Evolutionary conservation across 148 eudicot genomes (phyloP), one percentile per base, ranked within the genome.

Genomic region (Diospyros lotus): DNA sequence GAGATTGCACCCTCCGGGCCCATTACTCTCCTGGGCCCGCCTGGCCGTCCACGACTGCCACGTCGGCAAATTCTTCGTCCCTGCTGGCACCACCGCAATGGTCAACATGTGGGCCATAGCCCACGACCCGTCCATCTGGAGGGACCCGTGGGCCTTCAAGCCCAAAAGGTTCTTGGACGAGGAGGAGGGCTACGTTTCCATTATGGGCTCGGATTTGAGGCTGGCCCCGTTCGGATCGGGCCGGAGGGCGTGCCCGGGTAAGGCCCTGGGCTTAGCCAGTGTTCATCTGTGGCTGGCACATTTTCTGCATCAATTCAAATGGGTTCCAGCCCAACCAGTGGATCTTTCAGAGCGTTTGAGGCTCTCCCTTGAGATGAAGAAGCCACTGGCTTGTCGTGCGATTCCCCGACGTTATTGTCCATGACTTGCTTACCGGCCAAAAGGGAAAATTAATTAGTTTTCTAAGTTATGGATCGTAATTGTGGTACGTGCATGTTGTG

Each of bases 71-170:
- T 72, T 76, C 73, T 69, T 75, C 52, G 73, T 90, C 68, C 97
- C 94, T 9, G 89, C 89, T 66, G 94, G 94, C 71, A 90, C 97
- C 7, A 90, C 93, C 0, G 97, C 94, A 0, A 90, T 92, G 97
- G 94, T 92, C 4, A 92, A 92, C 85, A 92, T 92, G 97, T 92
- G 97, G 97, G 92, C 97, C 76, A 92, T 92, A 53, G 81, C 92
- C 59, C 97, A 88, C 10, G 94, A 92, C 75, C 86, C 92, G 4
- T 38, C 83, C 41, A 73, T 92, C 43, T 92, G 97, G 97, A 69
- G 74, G 52, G 92, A 92, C 53, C 97, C 97, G 39, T 84, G 83
- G 87, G 77, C 79, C 13, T 92, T 90, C 74, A 81, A 52, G 74
- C 94, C 94, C 15, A 82, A 87, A 13, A 77, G 97, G 76, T 90